Base-by-base conservation (phyloP, 768 basidiomycete species). In the Pleurotus giganteus region DNA sequence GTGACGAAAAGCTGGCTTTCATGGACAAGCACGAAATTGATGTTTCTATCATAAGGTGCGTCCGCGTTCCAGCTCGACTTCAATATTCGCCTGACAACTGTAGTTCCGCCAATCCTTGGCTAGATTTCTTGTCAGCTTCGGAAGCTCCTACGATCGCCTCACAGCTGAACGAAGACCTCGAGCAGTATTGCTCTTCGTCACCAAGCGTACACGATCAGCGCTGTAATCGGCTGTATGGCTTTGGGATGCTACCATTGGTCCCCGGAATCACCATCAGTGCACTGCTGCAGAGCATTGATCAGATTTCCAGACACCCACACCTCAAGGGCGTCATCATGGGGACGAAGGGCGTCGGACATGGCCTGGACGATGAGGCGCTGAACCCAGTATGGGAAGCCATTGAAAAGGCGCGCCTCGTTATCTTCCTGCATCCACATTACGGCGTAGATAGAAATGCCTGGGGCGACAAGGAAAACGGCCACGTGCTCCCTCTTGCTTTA, bases 71-170 rank as follows among this genome's bases (percentile, higher is more conserved):
- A 43, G 6, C 23, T 23, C 28, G 24, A 17, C 39, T 52, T 28
- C 37, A 32, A 53, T 21, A 9, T 28, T 39, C 54, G 39, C 59
- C 45, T 57, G 27, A 29, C 26, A 45, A 24, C 23, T 47, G 42
- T 61, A 91, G 91, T 66, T 82, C 89, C 23, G 92, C 92, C 24
- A 94, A 95, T 63, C 93, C 92, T 7, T 95, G 92, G 92, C 81
- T 94, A 31, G 93, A 95, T 68, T 94, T 94, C 64, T 78, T 95
- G 21, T 68, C 86, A 4, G 80, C 88, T 8, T 64, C 80, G 23
- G 80, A 86, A 39, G 93, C 92, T 7, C 75, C 79, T 46, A 64
- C 66, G 11, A 77, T 94, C 15, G 90, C 91, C 0, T 68, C 66
- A n/a, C 79, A 86, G 47, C 74, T 94, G 41, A 95, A 94, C 65